These are phyloP conservation scores for Leccinum olivaceopallidum DNA, from an alignment of 768 basidiomycete genomes.

Conservation along the genomic window DNA sequence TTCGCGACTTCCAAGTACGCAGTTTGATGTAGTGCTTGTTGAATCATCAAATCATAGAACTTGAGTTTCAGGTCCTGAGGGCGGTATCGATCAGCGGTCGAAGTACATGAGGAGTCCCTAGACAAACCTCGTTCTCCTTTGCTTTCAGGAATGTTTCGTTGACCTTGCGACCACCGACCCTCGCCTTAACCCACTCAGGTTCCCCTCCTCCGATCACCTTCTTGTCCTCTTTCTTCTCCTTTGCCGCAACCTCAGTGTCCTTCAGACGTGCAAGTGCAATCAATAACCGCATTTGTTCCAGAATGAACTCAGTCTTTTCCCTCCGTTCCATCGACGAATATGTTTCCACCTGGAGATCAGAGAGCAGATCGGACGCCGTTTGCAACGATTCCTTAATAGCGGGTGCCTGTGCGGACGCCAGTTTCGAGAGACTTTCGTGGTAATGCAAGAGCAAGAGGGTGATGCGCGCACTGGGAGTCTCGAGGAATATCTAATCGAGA, in stretches of 20 bases:
- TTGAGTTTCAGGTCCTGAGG: conserved; percentile 92
- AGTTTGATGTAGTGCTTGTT: conserved; percentile 82
- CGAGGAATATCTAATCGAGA: conserved; percentile 80
- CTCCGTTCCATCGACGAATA: conserved; percentile 98
- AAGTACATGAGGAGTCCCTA: conserved; percentile 1
- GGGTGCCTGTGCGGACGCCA: conserved; percentile 41
- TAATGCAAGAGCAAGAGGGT: conserved; percentile 84
- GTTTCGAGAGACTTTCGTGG: conserved; percentile 68
- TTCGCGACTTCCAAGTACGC: conserved; percentile 93
- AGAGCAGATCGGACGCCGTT: conserved; percentile 88
- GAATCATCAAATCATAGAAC: conserved; percentile 96
- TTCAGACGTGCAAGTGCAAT: conserved; percentile 75
- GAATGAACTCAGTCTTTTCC: conserved; percentile 97
- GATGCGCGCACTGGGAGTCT: conserved; percentile 93
- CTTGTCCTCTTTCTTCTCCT: conserved; percentile 52
- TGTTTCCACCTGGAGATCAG: conserved; percentile 97
- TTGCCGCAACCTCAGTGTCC: conserved; percentile 61
- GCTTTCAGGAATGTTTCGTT: conserved; percentile 92
- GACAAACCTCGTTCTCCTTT: conserved; percentile 79
- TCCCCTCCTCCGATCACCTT: conserved; percentile 71
- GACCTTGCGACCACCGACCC: conserved; percentile 90
- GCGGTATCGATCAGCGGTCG: not conserved
- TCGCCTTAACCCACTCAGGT: conserved; percentile 90
- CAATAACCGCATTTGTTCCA: conserved; percentile 95
- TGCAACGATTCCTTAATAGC: conserved; percentile 66